Base-by-base conservation (phyloP, 352 stramenopile genomes). In the Saprolegnia parasitica region DNA sequence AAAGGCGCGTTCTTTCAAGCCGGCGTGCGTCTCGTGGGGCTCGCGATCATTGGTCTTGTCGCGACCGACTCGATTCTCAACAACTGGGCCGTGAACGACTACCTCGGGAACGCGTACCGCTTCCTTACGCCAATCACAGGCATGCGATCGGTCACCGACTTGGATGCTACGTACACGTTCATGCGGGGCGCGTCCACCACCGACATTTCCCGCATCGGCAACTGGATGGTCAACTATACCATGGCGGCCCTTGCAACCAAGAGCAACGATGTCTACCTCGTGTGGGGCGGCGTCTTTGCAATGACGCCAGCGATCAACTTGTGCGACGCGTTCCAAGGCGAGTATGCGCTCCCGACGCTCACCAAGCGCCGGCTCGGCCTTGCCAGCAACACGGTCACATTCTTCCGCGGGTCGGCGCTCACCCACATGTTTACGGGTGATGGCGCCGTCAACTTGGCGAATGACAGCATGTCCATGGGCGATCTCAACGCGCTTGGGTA, bases 11-110 rank as follows among this genome's bases (percentile, higher is more conserved):
- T n/a, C 11, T 15, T 49, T n/a, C 42, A n/a, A 49, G 11, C 18
- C 18, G 42, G 13, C 13, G 42, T 49, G 8, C 3, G 11, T 15
- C 42, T 49, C 10, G 13, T 49, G 3, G 42, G 42, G 11, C 11
- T 49, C 11, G 42, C 42, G 3, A n/a, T 49, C 42, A 49, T 52
- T 8, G 9, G 35, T 11, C 35, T 65, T 5, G 40, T 65, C 10
- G 35, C 9, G 37, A 47, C 21, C 37, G 57, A 65, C 57, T 16
- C 40, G 18, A 24, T 65, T 26, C 11, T 32, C 37, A 65, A 52
- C 57, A 68, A 68, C 50, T 68, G 62, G 62, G 20, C 42, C 11
- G 21, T 68, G 9, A 68, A 60, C 50, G 21, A 61, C 50, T 68
- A 60, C 50, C 65, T 68, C 35, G 62, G 62, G 20, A 68, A 68